phyloP scores from a whole-genome alignment of 805 yeast species.

The Kluyveromyces lactis region DNA sequence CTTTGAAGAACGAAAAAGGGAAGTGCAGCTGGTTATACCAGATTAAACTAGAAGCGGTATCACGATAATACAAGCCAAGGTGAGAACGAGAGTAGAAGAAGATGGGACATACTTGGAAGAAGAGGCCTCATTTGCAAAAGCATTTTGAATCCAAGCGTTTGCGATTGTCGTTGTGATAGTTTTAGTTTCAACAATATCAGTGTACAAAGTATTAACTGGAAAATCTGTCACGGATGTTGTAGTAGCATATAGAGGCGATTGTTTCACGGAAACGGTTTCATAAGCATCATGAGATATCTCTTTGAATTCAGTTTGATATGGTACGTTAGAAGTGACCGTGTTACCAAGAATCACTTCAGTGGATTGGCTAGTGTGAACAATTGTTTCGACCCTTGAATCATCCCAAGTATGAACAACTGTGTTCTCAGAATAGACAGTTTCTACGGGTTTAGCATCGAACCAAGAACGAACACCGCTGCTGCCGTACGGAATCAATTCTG shows the following conservation, averaged over 20 bases:
- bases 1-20: background rate
- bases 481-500: background rate
- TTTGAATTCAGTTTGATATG: background rate
- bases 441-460: background rate
- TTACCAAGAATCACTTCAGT: background rate
- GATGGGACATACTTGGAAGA: background rate
- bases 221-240: background rate
- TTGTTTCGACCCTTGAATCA: background rate
- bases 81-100: background rate
- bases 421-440: background rate
- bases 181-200: background rate
- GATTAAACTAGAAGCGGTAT: background rate
- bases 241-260: background rate
- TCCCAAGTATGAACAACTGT: background rate
- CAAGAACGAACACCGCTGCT: background rate
- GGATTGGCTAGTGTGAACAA: background rate
- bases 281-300: background rate
- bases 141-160: background rate
- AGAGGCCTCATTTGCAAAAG: background rate
- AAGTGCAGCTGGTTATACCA: too few relatives aligned
- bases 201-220: slow-evolving; percentile 1
- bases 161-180: background rate
- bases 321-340: background rate
- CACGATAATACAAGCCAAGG: background rate
- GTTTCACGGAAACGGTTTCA: background rate